These are phyloP conservation scores for Sordariomycetes sp. DNA, from an alignment of 2,329 filamentous ascomycete genomes.

Conservation along the genomic window DNA sequence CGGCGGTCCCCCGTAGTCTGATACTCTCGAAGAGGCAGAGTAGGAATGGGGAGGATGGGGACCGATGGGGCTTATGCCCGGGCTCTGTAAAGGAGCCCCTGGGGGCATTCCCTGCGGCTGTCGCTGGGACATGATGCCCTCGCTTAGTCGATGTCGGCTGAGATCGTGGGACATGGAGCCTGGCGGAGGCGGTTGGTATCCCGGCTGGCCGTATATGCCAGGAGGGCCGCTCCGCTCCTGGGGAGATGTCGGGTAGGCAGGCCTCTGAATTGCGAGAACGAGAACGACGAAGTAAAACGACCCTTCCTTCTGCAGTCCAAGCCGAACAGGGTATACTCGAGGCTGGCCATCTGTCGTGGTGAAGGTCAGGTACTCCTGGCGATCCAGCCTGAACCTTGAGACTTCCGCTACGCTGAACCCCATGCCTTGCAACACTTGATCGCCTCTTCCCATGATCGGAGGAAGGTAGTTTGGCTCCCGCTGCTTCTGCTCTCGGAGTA, in stretches of 20 bases:
- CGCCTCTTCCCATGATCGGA: slow-evolving; percentile 49
- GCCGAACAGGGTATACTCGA: slow-evolving; percentile 37
- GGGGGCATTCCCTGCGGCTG: neutral
- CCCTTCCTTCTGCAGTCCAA: slow-evolving; percentile 50
- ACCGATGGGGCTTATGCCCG: neutral
- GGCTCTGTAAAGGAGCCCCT: neutral
- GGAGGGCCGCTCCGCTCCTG: slow-evolving; percentile 29
- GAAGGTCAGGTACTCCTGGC: slow-evolving; percentile 47
- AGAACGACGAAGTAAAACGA: slow-evolving; percentile 55
- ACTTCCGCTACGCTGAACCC: slow-evolving; percentile 45
- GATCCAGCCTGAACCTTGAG: slow-evolving; percentile 40
- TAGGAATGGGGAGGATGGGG: slow-evolving; percentile 26
- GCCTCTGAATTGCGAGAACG: slow-evolving; percentile 27
- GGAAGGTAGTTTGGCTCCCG: slow-evolving; percentile 55
- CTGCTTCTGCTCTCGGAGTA: slow-evolving; percentile 48
- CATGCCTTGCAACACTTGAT: slow-evolving; percentile 44
- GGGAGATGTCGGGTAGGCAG: slow-evolving; percentile 34
- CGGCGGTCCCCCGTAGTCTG: slow-evolving; percentile 35
- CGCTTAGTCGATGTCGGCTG: slow-evolving; percentile 28
- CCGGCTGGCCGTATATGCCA: slow-evolving; percentile 21
- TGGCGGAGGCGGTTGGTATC: slow-evolving; percentile 23
- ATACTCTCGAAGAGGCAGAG: slow-evolving; percentile 30
- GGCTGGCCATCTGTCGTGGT: slow-evolving; percentile 39
- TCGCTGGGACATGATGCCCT: slow-evolving; percentile 12
- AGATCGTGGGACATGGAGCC: slow-evolving; percentile 38